These are phyloP conservation scores for Thelonectria blattea DNA, from an alignment of 2,329 filamentous ascomycete genomes.

Conservation along the genomic window DNA sequence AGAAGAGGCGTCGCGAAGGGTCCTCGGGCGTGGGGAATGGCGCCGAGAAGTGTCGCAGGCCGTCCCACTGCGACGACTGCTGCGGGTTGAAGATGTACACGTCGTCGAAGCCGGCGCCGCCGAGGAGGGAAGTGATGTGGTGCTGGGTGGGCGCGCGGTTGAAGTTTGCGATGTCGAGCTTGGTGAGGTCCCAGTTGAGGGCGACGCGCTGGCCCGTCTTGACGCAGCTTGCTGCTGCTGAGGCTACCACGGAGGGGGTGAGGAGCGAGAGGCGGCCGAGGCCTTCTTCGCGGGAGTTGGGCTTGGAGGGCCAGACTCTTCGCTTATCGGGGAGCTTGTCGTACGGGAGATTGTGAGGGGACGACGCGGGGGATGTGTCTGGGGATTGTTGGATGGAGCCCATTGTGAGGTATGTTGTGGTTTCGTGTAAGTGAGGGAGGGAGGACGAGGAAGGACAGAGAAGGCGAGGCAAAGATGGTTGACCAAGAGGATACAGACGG, in stretches of 20 bases:
- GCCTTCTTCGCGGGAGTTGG: constrained; percentile 57
- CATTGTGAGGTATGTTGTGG: background rate
- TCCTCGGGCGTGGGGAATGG: constrained; percentile 43
- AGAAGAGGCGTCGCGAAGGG: constrained; percentile 50
- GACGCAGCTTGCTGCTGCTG: constrained; percentile 55
- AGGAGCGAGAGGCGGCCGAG: constrained; percentile 57
- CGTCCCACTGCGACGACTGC: constrained; percentile 59
- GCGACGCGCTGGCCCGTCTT: constrained; percentile 57
- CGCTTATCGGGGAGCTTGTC: constrained; percentile 52
- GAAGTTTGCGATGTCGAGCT: constrained; percentile 61
- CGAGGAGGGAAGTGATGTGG: constrained; percentile 55
- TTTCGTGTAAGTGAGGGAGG: background rate
- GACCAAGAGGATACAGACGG: background rate
- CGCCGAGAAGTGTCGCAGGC: constrained; percentile 55
- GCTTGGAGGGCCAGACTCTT: constrained; percentile 53
- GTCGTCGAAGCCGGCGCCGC: constrained; percentile 56
- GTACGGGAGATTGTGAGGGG: constrained; percentile 6
- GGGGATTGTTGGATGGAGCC: constrained; percentile 5
- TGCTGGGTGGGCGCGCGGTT: constrained; percentile 57
- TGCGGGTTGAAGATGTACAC: constrained; percentile 58
- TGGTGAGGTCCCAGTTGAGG: constrained; percentile 61
- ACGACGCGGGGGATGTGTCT: background rate
- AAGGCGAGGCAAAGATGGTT: background rate
- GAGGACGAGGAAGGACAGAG: background rate
- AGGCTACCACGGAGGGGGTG: constrained; percentile 57